Evolutionary conservation across 192 early-diverging fungal genomes (phyloP).

Genomic region (Coemansia pectinata): DNA sequence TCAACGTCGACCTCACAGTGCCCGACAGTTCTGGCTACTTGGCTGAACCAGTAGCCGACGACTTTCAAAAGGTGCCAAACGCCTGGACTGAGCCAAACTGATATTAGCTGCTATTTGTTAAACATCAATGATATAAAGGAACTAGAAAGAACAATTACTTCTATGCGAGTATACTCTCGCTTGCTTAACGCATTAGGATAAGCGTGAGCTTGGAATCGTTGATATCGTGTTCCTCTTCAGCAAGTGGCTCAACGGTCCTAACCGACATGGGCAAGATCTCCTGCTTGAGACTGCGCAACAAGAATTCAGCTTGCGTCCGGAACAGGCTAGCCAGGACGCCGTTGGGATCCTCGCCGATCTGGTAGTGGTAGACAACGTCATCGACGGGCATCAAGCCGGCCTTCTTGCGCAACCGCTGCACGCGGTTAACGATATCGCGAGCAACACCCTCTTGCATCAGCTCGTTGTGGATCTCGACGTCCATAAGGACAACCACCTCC

Average conservation of each 20-base stretch:
- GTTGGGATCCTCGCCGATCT: slow-evolving; percentile 71
- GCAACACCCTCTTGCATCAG: slow-evolving; percentile 89
- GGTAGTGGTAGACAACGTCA: slow-evolving; percentile 80
- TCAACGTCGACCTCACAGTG: slow-evolving; percentile 62
- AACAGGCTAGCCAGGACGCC: slow-evolving; percentile 72
- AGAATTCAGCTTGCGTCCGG: slow-evolving; percentile 67
- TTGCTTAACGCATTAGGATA: slow-evolving; percentile 52
- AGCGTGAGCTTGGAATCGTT: slow-evolving; percentile 79
- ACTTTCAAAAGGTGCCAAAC: slow-evolving; percentile 48
- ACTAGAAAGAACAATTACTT: neutral
- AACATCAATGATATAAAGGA: neutral
- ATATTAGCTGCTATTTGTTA: neutral
- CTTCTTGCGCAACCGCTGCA: slow-evolving; percentile 96
- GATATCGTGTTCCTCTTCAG: slow-evolving; percentile 76
- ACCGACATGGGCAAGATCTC: slow-evolving; percentile 51
- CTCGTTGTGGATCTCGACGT: slow-evolving; percentile 75
- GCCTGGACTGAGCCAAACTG: neutral
- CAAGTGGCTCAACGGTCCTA: slow-evolving; percentile 55
- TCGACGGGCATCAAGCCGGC: slow-evolving; percentile 86
- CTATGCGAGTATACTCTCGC: neutral
- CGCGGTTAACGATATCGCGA: slow-evolving; percentile 95
- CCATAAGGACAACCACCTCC: slow-evolving; percentile 87
- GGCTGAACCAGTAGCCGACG: slow-evolving; percentile 29
- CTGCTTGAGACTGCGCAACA: slow-evolving; percentile 76
- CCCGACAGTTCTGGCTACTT: slow-evolving; percentile 33